Evolutionary conservation across 768 basidiomycete species (phyloP).

Genomic region (Tulasnella sp.): DNA sequence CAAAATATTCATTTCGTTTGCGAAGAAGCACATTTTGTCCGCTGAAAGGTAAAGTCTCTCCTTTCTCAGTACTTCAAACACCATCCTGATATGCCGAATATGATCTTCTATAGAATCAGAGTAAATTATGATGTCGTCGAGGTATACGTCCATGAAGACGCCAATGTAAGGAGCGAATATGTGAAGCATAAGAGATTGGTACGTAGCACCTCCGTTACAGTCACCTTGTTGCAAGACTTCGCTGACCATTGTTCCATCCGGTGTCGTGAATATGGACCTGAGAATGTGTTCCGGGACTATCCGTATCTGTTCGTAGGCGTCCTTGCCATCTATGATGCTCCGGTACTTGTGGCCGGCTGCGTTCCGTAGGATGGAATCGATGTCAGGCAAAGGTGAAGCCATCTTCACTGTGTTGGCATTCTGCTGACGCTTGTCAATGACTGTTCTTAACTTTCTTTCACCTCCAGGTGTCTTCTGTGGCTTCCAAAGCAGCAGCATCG

Average conservation of each 20-base stretch:
- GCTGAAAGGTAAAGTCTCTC: slow-evolving; percentile 12
- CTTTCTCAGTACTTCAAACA: slow-evolving; percentile 11
- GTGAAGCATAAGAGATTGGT: slow-evolving; percentile 15
- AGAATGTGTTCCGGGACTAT: slow-evolving; percentile 13
- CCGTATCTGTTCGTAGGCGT: slow-evolving; percentile 21
- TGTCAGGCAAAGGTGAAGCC: slow-evolving; percentile 6
- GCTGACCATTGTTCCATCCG: slow-evolving; percentile 17
- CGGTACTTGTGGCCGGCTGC: neutral
- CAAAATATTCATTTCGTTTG: neutral
- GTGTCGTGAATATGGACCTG: slow-evolving; percentile 14
- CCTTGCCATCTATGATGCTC: slow-evolving; percentile 6
- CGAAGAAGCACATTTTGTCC: slow-evolving; percentile 6
- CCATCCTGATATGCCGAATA: slow-evolving; percentile 6
- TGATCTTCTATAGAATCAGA: slow-evolving; percentile 14
- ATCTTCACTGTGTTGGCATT: slow-evolving; percentile 13
- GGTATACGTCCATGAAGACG: slow-evolving; percentile 17
- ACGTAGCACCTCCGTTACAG: slow-evolving; percentile 18
- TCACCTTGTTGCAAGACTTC: slow-evolving; percentile 19
- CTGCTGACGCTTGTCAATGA: slow-evolving; percentile 11
- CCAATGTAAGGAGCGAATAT: slow-evolving; percentile 16
- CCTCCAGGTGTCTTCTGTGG: neutral
- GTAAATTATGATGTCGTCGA: slow-evolving; percentile 18
- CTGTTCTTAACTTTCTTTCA: neutral
- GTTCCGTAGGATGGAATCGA: slow-evolving; percentile 9
- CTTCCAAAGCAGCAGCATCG: slow-evolving; percentile 15